Evolutionary conservation across 768 basidiomycete genomes (phyloP).

Genomic region (Flagelloscypha sp.): DNA sequence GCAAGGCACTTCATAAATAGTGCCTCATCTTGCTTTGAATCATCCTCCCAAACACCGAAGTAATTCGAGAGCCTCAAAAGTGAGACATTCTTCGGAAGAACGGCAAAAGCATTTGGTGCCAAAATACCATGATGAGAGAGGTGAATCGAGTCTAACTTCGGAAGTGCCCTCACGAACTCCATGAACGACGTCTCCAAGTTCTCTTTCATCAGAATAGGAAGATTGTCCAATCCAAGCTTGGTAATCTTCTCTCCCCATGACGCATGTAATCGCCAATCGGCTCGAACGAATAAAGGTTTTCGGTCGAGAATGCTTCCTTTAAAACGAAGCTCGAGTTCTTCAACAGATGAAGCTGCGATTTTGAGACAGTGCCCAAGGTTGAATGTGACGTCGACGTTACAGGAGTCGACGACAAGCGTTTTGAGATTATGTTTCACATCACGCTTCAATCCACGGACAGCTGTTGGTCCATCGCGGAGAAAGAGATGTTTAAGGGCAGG

Average conservation of each 20-base stretch:
- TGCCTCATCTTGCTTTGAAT: no score
- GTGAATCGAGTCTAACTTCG: constrained; percentile 17
- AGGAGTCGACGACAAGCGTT: constrained; percentile 19
- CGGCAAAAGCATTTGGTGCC: constrained; percentile 14
- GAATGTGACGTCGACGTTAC: constrained; percentile 18
- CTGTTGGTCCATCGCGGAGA: constrained; percentile 21
- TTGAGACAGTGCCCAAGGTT: constrained; percentile 17
- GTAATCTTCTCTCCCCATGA: constrained; percentile 13
- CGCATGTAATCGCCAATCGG: no score
- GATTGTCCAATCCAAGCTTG: constrained; percentile 20
- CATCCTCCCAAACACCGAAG: no score
- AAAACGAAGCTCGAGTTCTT: constrained; percentile 19
- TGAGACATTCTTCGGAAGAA: no score
- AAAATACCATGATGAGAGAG: constrained; percentile 21
- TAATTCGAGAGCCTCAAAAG: no score
- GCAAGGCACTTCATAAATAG: no score
- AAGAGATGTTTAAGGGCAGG: constrained; percentile 17
- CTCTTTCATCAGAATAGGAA: constrained; percentile 20
- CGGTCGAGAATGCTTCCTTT: constrained; percentile 20
- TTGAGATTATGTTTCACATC: constrained; percentile 18
- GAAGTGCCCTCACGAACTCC: constrained; percentile 15
- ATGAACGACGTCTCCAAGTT: constrained; percentile 16
- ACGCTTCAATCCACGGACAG: constrained; percentile 15
- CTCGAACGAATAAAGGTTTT: constrained; percentile 18
- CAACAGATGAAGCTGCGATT: constrained; percentile 15